Evolutionary conservation across 2,329 filamentous ascomycete species (phyloP), one percentile per base, ranked within the genome.

Genomic region (Aspergillus pseudoterreus): DNA sequence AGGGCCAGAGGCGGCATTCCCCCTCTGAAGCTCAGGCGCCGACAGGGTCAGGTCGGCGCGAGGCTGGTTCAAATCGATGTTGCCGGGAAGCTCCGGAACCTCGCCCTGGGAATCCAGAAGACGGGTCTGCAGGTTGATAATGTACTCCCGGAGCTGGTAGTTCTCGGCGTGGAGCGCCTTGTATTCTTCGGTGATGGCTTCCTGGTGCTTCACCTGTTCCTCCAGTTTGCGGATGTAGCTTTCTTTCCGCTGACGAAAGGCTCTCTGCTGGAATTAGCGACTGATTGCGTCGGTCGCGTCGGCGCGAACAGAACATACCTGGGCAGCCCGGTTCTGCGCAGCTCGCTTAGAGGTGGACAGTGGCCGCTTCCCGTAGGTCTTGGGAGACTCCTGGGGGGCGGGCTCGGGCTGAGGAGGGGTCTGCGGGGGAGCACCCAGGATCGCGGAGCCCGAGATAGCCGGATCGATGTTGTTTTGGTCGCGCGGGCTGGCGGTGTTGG

Each of bases 221-320:
- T 99, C 94, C 6, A 99, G 82, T 70, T 95, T 95, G 77, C 95
- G 95, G 71, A 99, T 99, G 71, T 99, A 96, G 43, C 90, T 89
- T 73, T 99, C 94, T 70, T 99, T 99, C 57, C 94, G 88, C 75
- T 97, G 92, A 39, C 94, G 89, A 74, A 99, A 99, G 39, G 94
- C 94, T 69, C 94, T 85, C 92, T 99, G 63, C 58, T 55, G 39
- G 2, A 38, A 45, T 65, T 47, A 61, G 60, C 45, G 17, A 51
- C 11, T 30, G 27, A 11, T 10, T 9, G 6, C 1, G 22, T 30
- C 27, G 27, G 27, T 30, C 27, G 27, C 27, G 27, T 30, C 27
- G 6, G 8, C 27, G 10, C 27, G 27, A 30, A 30, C 2, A 30
- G 24, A 47, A 46, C 85, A 67, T 81, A 96, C 94, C 85, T 99